Conservation (phyloP, 331 rosid genomes). For the Cydonia oblonga region DNA sequence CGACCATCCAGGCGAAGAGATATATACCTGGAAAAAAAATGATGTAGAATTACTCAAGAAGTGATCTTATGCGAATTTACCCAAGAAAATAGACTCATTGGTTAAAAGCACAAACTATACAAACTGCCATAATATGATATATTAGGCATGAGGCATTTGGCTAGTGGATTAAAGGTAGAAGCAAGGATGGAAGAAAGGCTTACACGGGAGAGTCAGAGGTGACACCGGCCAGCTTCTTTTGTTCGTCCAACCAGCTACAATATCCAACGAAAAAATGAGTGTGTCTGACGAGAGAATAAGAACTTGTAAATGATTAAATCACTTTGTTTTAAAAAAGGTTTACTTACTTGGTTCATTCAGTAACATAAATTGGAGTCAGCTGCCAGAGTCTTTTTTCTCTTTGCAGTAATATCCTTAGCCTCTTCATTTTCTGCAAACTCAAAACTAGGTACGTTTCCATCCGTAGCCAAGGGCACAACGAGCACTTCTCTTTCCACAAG, state of each 20-base stretch:
- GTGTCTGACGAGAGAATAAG: neutral
- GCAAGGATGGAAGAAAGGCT: slow-evolving; percentile 16
- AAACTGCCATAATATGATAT: no score
- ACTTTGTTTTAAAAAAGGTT: neutral
- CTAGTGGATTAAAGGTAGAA: neutral
- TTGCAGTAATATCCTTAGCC: slow-evolving; percentile 25
- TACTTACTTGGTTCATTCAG: slow-evolving; percentile 75
- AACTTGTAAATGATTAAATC: neutral
- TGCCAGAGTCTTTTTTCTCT: slow-evolving; percentile 92
- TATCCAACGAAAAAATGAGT: neutral
- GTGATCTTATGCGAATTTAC: neutral
- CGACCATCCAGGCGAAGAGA: slow-evolving; percentile 92
- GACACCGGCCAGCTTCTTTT: slow-evolving; percentile 75
- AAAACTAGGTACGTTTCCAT: slow-evolving; percentile 47
- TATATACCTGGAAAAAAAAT: slow-evolving; percentile 38
- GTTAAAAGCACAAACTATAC: neutral
- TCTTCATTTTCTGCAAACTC: slow-evolving; percentile 59
- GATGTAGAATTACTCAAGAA: neutral
- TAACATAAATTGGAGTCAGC: slow-evolving; percentile 41
- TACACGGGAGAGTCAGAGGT: slow-evolving; percentile 81
- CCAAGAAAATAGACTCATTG: neutral
- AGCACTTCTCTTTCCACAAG: slow-evolving; percentile 85
- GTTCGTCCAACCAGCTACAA: slow-evolving; percentile 78
- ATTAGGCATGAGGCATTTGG: neutral
- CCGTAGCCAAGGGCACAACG: slow-evolving; percentile 61